Evolutionary conservation across 2,329 filamentous ascomycete genomes (phyloP), one percentile per base, ranked within the genome.

Genomic region (Penicillium sp.): DNA sequence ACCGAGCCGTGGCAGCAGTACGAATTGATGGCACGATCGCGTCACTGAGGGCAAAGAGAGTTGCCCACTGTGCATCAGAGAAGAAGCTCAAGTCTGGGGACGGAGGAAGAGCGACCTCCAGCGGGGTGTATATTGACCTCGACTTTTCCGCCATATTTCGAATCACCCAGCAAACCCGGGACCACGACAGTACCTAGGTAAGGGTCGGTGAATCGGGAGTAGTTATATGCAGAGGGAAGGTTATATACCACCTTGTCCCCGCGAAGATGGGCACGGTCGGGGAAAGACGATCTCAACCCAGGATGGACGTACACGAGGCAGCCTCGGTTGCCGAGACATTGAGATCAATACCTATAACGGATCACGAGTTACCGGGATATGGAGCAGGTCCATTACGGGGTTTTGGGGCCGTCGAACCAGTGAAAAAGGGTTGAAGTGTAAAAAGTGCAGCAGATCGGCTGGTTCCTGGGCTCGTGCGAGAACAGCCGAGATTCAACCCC

Each of bases 1-100:
- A 62, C 40, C 67, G 66, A 6, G 68, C 65, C 0, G 61, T 64
- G 3, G 65, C 64, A 0, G 68, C 65, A 3, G 73, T 70, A 32
- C 69, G 71, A 50, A 83, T 70, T 2, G 78, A 72, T 1, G 81
- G 81, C 18, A 84, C 70, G 42, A 83, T 68, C 1, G 81, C 74
- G 53, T 84, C 81, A 7, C 77, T 72, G 27, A 85, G 74, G 23
- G 81, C 76, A 41, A 80, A 69, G 3, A 85, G 67, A 0, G 78
- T 81, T 27, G 69, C 72, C 81, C 81, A 84, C 73, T 85, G 82
- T 2, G 71, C 63, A 10, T 75, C 65, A 2, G 75, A 78, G 56
- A 83, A 74, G 42, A 79, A 70, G 42, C 78, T 72, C 10, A 72
- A 66, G 13, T 78, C 71, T 1, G 67, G 61, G 2, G 73, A 66